A percentile compares a stretch with the other conserved stretches of the same genome.
phyloP scores from a whole-genome alignment of 495 filamentous ascomycete genomes.

The Xylaria sp. region DNA sequence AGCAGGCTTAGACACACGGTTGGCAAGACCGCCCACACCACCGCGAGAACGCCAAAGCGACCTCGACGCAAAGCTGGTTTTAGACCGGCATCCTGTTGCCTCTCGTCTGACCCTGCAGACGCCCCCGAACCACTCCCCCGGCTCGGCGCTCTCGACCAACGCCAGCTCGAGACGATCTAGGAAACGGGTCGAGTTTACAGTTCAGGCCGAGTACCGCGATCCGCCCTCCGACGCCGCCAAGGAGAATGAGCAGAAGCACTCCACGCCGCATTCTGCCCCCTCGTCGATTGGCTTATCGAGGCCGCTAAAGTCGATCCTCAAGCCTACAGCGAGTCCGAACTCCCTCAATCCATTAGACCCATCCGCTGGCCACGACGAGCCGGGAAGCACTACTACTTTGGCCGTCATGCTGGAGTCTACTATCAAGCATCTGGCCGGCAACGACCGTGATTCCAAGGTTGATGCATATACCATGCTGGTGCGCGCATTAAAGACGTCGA shows the following conservation, averaged over 20 bases:
- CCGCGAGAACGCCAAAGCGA: slow-evolving; percentile 57
- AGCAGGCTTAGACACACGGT: slow-evolving; percentile 51
- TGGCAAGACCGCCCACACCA: slow-evolving; percentile 62
- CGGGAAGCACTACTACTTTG: slow-evolving; percentile 53
- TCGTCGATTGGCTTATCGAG: slow-evolving; percentile 67
- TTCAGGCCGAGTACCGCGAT: slow-evolving; percentile 74
- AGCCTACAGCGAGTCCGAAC: slow-evolving; percentile 56
- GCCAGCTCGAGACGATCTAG: slow-evolving; percentile 57
- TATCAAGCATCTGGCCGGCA: slow-evolving; percentile 75
- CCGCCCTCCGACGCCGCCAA: slow-evolving; percentile 57
- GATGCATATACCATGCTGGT: slow-evolving; percentile 87
- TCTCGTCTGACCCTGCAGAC: slow-evolving; percentile 52
- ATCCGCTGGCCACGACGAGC: slow-evolving; percentile 45
- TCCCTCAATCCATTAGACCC: slow-evolving; percentile 50
- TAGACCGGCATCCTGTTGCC: slow-evolving; percentile 42
- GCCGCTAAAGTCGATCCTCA: slow-evolving; percentile 86
- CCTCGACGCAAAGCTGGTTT: slow-evolving; percentile 31
- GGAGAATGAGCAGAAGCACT: slow-evolving; percentile 46
- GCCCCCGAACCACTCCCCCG: slow-evolving; percentile 55
- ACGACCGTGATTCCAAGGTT: slow-evolving; percentile 70
- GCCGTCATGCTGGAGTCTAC: slow-evolving; percentile 85
- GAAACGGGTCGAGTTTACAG: slow-evolving; percentile 81
- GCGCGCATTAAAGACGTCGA: slow-evolving; percentile 76
- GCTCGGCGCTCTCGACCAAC: slow-evolving; percentile 65
- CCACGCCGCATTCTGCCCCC: slow-evolving; percentile 55